Conservation (phyloP, 2,329 filamentous ascomycete genomes). For the Verticillium nonalfalfae region DNA sequence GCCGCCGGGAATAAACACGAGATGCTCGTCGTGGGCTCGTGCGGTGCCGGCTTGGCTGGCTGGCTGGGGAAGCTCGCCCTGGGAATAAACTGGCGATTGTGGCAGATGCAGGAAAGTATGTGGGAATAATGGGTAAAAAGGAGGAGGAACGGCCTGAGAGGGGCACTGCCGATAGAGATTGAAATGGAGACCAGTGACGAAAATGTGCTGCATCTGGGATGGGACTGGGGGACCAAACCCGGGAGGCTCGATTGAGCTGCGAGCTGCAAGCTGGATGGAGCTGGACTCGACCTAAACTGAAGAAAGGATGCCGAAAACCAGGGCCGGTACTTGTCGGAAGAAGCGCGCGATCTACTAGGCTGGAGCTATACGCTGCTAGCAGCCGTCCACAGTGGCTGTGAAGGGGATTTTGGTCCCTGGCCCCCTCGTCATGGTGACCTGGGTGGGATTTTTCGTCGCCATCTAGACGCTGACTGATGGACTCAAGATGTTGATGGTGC, state of each 20-base stretch:
- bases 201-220: background rate
- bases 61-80: slow-evolving; percentile 2
- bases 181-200: background rate
- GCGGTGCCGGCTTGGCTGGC: background rate
- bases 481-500: background rate
- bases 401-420: background rate
- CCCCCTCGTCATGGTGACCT: background rate
- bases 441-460: too few species aligned
- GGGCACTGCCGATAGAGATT: background rate
- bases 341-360: background rate
- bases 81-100: slow-evolving; percentile 13
- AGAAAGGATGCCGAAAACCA: background rate
- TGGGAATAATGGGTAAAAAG: slow-evolving; percentile 1
- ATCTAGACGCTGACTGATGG: background rate
- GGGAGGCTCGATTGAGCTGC: background rate
- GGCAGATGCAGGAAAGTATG: background rate
- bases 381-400: background rate
- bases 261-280: background rate
- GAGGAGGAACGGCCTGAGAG: background rate
- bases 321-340: background rate
- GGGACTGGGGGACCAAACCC: background rate
- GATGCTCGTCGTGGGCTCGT: background rate
- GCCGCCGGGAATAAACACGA: slow-evolving; percentile 6
- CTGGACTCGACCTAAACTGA: background rate
- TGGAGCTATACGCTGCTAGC: background rate